Evolutionary conservation across 192 early-diverging fungal species (phyloP).

Genomic region (Dimargaris xerosporica): DNA sequence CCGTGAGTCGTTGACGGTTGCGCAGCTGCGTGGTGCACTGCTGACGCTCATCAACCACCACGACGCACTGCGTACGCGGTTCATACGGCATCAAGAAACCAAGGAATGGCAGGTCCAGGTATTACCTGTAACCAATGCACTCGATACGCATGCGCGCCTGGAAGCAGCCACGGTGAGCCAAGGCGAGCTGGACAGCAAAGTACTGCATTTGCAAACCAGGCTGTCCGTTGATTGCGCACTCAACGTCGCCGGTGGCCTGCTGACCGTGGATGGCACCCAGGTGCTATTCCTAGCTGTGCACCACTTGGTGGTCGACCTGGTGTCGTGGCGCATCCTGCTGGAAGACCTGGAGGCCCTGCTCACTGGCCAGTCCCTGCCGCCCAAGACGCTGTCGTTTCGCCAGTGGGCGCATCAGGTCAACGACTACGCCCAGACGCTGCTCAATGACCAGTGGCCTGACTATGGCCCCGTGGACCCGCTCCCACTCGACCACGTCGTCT

Average conservation of each 20-base stretch:
- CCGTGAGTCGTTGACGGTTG: not conserved
- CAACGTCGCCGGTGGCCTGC: not conserved
- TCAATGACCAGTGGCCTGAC: not conserved
- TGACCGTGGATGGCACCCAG: not conserved
- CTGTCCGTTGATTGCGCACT: not conserved
- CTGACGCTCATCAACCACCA: not conserved
- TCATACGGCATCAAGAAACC: not conserved
- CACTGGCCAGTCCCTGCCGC: not conserved
- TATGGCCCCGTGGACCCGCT: not conserved
- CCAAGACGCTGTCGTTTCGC: not conserved
- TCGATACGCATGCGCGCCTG: not conserved
- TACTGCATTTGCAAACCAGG: not conserved
- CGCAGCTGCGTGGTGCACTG: not conserved
- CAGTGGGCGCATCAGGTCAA: not conserved
- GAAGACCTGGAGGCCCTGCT: not conserved
- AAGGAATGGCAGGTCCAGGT: not conserved
- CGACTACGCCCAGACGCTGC: not conserved
- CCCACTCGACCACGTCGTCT: not conserved
- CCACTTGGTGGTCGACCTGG: conserved; percentile 2
- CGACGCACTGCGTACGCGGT: not conserved
- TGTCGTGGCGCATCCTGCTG: conserved; percentile 7
- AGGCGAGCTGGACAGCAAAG: not conserved
- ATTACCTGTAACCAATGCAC: not conserved
- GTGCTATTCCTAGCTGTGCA: not conserved
- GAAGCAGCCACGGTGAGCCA: not conserved